A percentile compares a stretch with the other conserved stretches of the same genome.
These are phyloP conservation scores for Phytophthora hybrid DNA, from an alignment of 352 stramenopile genomes.

Conservation along the genomic window DNA sequence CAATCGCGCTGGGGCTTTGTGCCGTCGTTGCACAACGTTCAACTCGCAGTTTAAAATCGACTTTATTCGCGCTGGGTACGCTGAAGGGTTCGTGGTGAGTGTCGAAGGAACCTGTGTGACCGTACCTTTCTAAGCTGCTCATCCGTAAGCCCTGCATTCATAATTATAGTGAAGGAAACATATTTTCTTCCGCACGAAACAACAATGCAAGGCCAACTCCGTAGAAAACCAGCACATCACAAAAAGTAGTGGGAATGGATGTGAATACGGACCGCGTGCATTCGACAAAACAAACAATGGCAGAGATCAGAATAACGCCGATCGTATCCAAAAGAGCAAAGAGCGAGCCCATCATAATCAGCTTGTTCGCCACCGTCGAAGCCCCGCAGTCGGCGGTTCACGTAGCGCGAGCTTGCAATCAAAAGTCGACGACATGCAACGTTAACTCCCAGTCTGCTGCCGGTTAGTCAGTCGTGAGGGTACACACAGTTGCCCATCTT, in stretches of 20 bases:
- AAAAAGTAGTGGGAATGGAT: constrained; percentile 61
- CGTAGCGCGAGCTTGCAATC: constrained; percentile 73
- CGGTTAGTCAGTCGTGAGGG: constrained; percentile 66
- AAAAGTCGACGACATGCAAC: constrained; percentile 65
- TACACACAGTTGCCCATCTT: constrained; percentile 76
- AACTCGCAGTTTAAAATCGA: constrained; percentile 92
- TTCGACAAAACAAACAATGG: not conserved
- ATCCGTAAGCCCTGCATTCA: too few relatives aligned
- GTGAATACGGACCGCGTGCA: constrained; percentile 64
- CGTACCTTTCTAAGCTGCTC: too few relatives aligned
- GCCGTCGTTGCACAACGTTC: constrained; percentile 90
- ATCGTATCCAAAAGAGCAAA: not conserved
- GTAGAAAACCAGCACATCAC: constrained; percentile 76
- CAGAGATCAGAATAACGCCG: not conserved
- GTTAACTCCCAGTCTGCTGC: constrained; percentile 66
- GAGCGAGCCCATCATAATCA: not conserved
- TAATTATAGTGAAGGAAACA: constrained; percentile 79
- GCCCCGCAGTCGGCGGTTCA: too few relatives aligned
- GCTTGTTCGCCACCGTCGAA: too few relatives aligned
- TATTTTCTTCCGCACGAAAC: constrained; percentile 69
- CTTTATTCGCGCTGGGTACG: constrained; percentile 83
- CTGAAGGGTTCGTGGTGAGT: constrained; percentile 85
- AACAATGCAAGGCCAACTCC: constrained; percentile 76
- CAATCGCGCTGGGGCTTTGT: constrained; percentile 87
- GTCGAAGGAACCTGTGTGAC: constrained; percentile 69